These are phyloP conservation scores for Mycena leptocephala DNA, from an alignment of 768 basidiomycete genomes.

Conservation along the genomic window DNA sequence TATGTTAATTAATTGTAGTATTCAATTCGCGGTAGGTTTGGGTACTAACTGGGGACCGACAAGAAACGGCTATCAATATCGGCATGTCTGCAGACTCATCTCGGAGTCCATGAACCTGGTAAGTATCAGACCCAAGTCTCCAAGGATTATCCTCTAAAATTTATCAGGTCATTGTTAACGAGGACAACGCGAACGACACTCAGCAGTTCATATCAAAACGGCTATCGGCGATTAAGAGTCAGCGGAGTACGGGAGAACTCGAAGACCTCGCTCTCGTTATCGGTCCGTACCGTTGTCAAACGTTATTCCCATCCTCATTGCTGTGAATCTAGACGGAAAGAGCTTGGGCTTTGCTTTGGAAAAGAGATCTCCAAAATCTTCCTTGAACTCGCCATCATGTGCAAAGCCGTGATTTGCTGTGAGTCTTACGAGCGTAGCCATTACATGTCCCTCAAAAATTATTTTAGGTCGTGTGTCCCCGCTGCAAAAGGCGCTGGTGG, in stretches of 20 bases:
- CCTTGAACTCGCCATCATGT: constrained; percentile 96
- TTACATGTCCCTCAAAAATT: too few species aligned
- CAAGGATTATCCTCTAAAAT: neutral
- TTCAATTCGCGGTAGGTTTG: constrained; percentile 75
- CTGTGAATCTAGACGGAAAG: constrained; percentile 83
- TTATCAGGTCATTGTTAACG: constrained; percentile 92
- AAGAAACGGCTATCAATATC: constrained; percentile 99
- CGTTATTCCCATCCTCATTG: constrained; percentile 21
- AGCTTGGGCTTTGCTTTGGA: constrained; percentile 94
- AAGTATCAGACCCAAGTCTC: constrained; percentile 38
- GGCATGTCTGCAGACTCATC: constrained; percentile 98
- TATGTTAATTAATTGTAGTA: neutral
- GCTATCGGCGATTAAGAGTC: constrained; percentile 93
- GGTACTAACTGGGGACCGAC: constrained; percentile 98
- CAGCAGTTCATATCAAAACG: constrained; percentile 91
- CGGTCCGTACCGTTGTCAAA: constrained; percentile 64
- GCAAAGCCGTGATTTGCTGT: constrained; percentile 99
- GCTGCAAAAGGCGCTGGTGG: constrained; percentile 96
- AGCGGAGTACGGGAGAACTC: constrained; percentile 90
- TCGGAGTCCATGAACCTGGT: constrained; percentile 99
- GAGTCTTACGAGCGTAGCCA: constrained; percentile 50
- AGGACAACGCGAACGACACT: constrained; percentile 86
- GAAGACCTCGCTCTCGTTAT: constrained; percentile 97
- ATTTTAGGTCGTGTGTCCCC: constrained; percentile 93
- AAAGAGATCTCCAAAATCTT: constrained; percentile 93